Evolutionary conservation across 2,329 filamentous ascomycete genomes (phyloP), one percentile per base, ranked within the genome.

Genomic region (Diplodia sapinea): DNA sequence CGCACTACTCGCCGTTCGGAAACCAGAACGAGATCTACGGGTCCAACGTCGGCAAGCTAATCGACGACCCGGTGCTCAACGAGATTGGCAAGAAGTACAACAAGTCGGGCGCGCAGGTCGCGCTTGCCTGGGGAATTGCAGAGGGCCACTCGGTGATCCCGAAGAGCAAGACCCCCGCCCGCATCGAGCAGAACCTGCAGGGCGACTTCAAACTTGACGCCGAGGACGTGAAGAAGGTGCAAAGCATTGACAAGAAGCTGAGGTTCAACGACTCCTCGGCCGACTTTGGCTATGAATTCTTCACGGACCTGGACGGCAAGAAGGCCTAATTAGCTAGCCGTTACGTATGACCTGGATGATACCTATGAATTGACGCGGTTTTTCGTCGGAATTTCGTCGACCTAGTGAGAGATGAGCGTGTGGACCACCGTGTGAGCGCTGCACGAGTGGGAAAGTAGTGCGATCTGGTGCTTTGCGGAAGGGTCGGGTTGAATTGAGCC

Each of bases 101-200:
- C 77, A 92, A 91, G 84, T 88, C 89, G 7, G 85, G 92, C 7
- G 90, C 91, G n/a, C 93, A 97, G 85, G 85, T 96, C 29, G 85
- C 96, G 69, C 85, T 97, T 72, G 87, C 93, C 73, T 97, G 93
- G 93, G 88, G 92, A 20, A 96, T 93, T n/a, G 92, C 96, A 84
- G 86, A 71, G 61, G 88, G 88, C 40, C 83, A 95, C 67, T 91
- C 91, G 55, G 91, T 95, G 73, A 95, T 95, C 73, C 92, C 91
- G 72, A 94, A 94, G 87, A 76, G 74, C 64, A 76, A 73, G 68
- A 72, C 73, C 13, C 71, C 71, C 47, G 67, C 72, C 49, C 71
- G 75, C 26, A 68, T 78, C 62, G 63, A 70, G 50, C 69, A 77
- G 71, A 78, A 78, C 69, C 65, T 77, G 68, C 72, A 77, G 56